Percentiles rank a stretch among this genome's conserved stretches.
Conservation (phyloP, 306 rosid genomes). For the Pyrus pyrifolia region DNA sequence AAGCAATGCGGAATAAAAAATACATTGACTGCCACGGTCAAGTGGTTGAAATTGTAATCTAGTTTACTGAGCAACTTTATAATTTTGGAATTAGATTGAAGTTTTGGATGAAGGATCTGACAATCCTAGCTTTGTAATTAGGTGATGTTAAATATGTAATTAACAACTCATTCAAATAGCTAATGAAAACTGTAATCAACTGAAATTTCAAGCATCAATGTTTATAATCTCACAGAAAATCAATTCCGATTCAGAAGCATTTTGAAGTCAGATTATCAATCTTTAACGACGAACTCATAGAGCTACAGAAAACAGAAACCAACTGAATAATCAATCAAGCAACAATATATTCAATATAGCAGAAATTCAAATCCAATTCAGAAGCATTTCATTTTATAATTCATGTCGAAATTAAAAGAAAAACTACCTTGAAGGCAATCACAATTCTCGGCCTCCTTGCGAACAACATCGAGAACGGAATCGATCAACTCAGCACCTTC, state of each 20-base stretch:
- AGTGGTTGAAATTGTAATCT: background rate
- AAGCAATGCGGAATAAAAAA: background rate
- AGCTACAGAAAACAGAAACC: background rate
- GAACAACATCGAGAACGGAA: slow-evolving; percentile 80
- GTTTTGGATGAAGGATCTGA: background rate
- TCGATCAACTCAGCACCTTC: slow-evolving; percentile 95
- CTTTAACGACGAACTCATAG: background rate
- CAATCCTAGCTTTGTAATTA: background rate
- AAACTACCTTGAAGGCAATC: slow-evolving; percentile 79
- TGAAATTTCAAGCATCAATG: background rate
- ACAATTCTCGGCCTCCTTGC: slow-evolving; percentile 91
- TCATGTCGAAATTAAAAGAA: background rate
- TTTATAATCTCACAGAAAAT: background rate
- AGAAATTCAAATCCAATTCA: background rate
- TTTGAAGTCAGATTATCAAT: background rate
- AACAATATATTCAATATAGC: background rate
- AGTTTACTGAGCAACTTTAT: background rate
- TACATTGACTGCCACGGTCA: background rate
- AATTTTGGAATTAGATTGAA: background rate
- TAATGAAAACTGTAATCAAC: background rate
- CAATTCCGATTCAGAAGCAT: background rate
- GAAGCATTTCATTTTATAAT: background rate
- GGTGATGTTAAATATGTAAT: background rate
- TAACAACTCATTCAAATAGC: background rate
- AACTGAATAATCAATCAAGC: background rate